Evolutionary conservation across 2,329 filamentous ascomycete species (phyloP), one percentile per base, ranked within the genome.

Genomic region (Daldinia eschscholtzii): DNA sequence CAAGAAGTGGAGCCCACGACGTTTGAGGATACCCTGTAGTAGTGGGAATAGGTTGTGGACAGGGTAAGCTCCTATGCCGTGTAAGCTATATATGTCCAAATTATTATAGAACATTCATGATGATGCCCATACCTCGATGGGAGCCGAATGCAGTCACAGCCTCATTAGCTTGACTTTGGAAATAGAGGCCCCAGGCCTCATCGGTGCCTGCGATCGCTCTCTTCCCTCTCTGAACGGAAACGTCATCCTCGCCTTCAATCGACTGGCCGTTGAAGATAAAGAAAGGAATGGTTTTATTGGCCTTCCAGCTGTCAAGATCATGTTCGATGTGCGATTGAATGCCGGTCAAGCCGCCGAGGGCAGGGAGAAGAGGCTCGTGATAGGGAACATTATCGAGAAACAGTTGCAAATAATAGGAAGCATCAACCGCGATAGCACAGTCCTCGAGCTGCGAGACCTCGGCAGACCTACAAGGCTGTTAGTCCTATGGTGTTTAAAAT

Each of bases 231-330:
- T 89, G 86, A 61, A 91, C 85, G 26, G 89, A 84, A 67, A 90
- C 85, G 53, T 92, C 89, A 75, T 94, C 91, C 76, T 92, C 91
- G 64, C 92, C 92, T 42, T 90, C 89, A 68, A 94, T 87, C 42
- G 93, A 89, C 75, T 97, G 88, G 39, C 96, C 96, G 79, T 95
- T 93, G 81, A 99, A 99, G 58, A 99, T 86, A 79, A 99, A 98
- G 70, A 97, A 83, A 1, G 93, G 93, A n/a, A 85, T 88, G 59
- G 97, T 91, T 20, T 88, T 87, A 75, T 90, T 83, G 52, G 87
- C 86, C 68, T 89, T 88, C 85, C 96, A 93, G 65, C 85, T 84
- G 67, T 92, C 87, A 33, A 99, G 84, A 74, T 97, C 93, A 57
- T 87, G 86, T 77, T 93, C 89, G 70, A 99, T 91, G 76, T 92